Percentiles rank a stretch among this genome's conserved stretches.
Evolutionary conservation across 139 green algal genomes (phyloP).

Genomic region (Auxenochlorella pyrenoidosa): DNA sequence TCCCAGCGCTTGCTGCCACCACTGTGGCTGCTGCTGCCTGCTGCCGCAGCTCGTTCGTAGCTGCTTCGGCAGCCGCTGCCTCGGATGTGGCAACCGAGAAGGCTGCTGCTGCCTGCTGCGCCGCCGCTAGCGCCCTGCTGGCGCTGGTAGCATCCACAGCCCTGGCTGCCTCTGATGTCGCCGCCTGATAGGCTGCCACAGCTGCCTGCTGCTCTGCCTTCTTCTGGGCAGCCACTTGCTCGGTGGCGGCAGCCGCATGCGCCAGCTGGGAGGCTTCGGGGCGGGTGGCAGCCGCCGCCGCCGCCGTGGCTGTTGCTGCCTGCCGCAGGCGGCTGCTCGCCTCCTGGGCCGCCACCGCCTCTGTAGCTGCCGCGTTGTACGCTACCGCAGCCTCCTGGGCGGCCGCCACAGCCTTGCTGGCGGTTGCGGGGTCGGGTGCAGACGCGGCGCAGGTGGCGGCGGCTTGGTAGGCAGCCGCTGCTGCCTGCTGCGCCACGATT

Average conservation of each 20-base stretch:
- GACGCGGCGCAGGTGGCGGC: background rate
- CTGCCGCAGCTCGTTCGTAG: background rate
- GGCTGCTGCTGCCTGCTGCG: background rate
- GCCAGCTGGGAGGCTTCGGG: conserved; percentile 1
- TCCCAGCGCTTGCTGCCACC: background rate
- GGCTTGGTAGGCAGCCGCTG: background rate
- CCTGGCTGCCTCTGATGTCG: background rate
- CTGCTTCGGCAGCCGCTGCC: background rate
- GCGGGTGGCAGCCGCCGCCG: background rate
- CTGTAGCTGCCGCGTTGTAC: background rate
- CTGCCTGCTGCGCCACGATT: background rate
- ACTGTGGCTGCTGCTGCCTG: background rate
- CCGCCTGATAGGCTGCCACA: background rate
- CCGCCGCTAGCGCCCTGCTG: background rate
- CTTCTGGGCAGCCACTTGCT: conserved; percentile 21
- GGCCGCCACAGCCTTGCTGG: background rate
- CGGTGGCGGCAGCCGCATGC: background rate
- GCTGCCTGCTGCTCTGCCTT: conserved; percentile 15
- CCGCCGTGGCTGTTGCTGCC: background rate
- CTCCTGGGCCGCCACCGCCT: background rate
- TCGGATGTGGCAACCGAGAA: background rate
- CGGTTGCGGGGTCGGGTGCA: background rate
- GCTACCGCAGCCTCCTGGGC: background rate
- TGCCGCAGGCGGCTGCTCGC: background rate
- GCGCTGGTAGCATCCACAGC: background rate